Evolutionary conservation across 75 land plant species (phyloP).

Genomic region (Larix kaempferi): DNA sequence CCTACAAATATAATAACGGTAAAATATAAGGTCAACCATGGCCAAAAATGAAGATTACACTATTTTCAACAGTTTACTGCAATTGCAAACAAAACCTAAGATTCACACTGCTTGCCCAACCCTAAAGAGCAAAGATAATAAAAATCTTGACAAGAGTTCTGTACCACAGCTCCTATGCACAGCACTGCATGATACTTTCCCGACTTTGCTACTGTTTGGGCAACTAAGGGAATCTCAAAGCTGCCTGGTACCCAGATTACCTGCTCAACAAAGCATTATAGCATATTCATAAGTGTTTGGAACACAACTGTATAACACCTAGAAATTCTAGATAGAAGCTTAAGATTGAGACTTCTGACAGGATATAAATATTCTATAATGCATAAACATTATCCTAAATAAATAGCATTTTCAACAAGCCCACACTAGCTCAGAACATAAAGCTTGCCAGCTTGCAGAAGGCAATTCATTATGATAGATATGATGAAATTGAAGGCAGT

Average conservation of each 20-base stretch:
- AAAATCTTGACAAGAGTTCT: not conserved
- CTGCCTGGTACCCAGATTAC: slow-evolving; percentile 95
- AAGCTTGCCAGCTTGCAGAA: not conserved
- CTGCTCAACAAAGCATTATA: slow-evolving; percentile 30
- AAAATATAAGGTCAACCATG: no score
- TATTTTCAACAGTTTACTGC: no score
- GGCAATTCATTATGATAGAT: not conserved
- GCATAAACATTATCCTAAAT: not conserved
- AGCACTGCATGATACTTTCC: slow-evolving; percentile 70
- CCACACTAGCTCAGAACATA: not conserved
- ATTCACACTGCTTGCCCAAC: not conserved
- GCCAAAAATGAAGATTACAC: no score
- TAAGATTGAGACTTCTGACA: not conserved
- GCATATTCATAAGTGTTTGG: not conserved
- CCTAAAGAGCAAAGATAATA: not conserved
- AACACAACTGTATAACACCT: not conserved
- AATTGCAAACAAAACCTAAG: not conserved
- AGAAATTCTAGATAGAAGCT: not conserved
- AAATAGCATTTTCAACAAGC: slow-evolving; percentile 2
- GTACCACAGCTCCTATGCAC: slow-evolving; percentile 98
- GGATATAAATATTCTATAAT: not conserved
- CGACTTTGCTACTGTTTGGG: slow-evolving; percentile 67
- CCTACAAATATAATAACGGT: no score
- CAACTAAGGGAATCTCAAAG: slow-evolving; percentile 90
- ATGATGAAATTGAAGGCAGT: not conserved